phyloP scores from a whole-genome alignment of 1,139 yeast genomes.

The Spencermartinsiella ligniputridi region DNA sequence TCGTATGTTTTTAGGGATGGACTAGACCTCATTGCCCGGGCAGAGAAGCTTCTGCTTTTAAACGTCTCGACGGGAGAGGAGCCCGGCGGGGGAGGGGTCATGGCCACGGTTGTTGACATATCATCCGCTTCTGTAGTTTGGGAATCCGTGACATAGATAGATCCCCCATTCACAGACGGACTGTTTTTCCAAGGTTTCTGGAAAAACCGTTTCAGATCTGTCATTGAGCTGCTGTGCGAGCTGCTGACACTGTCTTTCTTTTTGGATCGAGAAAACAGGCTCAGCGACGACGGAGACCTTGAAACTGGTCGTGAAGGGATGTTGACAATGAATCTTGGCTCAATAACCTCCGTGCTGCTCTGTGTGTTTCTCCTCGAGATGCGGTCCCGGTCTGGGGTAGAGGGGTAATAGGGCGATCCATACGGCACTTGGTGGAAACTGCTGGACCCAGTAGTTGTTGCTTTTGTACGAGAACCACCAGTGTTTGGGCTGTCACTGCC shows the following conservation, averaged over 20 bases:
- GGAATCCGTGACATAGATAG: slow-evolving; percentile 12
- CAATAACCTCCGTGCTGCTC: slow-evolving; percentile 14
- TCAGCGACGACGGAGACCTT: slow-evolving; percentile 26
- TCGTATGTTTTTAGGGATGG: slow-evolving; percentile 15
- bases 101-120: slow-evolving; percentile 2
- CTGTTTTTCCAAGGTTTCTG: slow-evolving; percentile 28
- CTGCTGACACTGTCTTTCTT: slow-evolving; percentile 22
- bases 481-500: slow-evolving; percentile 6
- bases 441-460: too few relatives aligned
- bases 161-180: slow-evolving; percentile 3
- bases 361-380: not conserved
- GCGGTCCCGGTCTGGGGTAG: slow-evolving; percentile 1
- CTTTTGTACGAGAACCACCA: too few relatives aligned
- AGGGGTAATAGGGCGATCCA: slow-evolving; percentile 2
- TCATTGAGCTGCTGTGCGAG: slow-evolving; percentile 24
- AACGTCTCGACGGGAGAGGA: slow-evolving; percentile 14
- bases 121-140: slow-evolving; percentile 11
- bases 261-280: slow-evolving; percentile 23
- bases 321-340: slow-evolving; percentile 24
- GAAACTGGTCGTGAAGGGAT: slow-evolving; percentile 20
- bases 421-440: too few relatives aligned
- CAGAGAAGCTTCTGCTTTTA: slow-evolving; percentile 9
- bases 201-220: slow-evolving; percentile 31
- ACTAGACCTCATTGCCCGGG: slow-evolving; percentile 17
- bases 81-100: slow-evolving; percentile 10